phyloP scores from a whole-genome alignment of 1,139 yeast species.

The Hansenula sp. region DNA sequence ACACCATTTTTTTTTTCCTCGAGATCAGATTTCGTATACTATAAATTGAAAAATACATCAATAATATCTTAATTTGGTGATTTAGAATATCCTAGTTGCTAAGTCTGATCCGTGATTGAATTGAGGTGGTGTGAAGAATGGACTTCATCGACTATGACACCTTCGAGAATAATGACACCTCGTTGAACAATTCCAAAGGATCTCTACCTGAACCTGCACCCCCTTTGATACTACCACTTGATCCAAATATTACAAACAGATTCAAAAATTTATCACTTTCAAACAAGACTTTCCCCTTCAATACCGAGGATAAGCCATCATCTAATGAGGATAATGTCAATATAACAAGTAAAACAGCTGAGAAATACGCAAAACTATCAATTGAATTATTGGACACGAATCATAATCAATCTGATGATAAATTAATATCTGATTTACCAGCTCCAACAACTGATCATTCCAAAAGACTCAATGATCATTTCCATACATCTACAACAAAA shows the following conservation, averaged over 20 bases:
- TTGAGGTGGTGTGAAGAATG: too few relatives aligned
- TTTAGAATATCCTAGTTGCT: too few relatives aligned
- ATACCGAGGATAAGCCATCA: neutral
- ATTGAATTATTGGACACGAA: conserved; percentile 13
- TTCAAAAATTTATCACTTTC: conserved; percentile 19
- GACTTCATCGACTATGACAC: conserved; percentile 23
- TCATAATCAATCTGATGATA: conserved; percentile 1
- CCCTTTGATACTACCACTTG: conserved; percentile 20
- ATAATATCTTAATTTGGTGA: neutral
- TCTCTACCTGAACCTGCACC: conserved; percentile 23
- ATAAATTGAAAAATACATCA: too few relatives aligned
- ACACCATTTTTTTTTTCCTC: neutral
- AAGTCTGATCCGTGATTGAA: too few relatives aligned
- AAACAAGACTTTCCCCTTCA: conserved; percentile 6
- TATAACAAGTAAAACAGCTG: conserved; percentile 13
- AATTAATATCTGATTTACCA: conserved; percentile 9
- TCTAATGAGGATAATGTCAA: neutral
- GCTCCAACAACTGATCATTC: neutral
- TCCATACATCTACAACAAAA: conserved; percentile 6
- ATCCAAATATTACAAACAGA: conserved; percentile 16
- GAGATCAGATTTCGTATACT: too few relatives aligned
- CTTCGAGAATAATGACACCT: conserved; percentile 5
- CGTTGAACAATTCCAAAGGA: neutral
- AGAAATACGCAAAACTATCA: conserved; percentile 20
- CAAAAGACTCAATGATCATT: neutral